These are phyloP conservation scores for Alternaria brassicae DNA, from an alignment of 2,329 filamentous ascomycete genomes.

Conservation along the genomic window DNA sequence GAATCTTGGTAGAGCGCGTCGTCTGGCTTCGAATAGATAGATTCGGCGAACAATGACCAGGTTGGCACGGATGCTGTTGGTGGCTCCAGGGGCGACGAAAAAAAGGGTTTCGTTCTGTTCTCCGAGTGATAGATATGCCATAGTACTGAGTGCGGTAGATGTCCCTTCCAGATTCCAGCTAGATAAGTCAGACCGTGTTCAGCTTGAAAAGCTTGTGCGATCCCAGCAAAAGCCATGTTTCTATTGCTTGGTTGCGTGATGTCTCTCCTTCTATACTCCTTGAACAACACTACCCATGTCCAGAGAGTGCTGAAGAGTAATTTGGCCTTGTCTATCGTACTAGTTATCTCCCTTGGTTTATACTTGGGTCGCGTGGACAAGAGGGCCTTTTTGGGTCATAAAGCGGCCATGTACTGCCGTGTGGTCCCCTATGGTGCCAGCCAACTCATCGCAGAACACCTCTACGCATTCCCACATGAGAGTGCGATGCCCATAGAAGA, in stretches of 20 bases:
- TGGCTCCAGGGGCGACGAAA: neutral
- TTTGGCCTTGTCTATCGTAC: too few species aligned
- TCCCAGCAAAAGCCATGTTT: neutral
- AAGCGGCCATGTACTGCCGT: too few species aligned
- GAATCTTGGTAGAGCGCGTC: neutral
- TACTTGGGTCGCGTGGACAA: neutral
- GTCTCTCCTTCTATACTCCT: neutral
- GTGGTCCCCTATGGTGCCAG: neutral
- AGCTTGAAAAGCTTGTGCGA: neutral
- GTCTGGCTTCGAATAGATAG: neutral
- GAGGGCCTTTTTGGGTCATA: neutral
- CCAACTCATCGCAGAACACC: conserved; percentile 17
- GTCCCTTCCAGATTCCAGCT: neutral
- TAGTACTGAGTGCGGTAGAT: neutral
- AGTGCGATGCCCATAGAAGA: conserved; percentile 16
- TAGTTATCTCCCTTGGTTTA: neutral
- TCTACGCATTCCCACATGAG: conserved; percentile 22
- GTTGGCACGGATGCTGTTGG: neutral
- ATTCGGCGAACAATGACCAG: conserved; percentile 16
- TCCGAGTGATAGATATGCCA: neutral
- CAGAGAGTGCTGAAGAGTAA: neutral
- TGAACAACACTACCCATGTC: neutral
- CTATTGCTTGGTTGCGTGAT: neutral
- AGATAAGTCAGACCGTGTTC: neutral
- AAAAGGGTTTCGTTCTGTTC: neutral